These are phyloP conservation scores for Furcasterigmium furcatum DNA, from an alignment of 2,329 filamentous ascomycete species.

Conservation along the genomic window DNA sequence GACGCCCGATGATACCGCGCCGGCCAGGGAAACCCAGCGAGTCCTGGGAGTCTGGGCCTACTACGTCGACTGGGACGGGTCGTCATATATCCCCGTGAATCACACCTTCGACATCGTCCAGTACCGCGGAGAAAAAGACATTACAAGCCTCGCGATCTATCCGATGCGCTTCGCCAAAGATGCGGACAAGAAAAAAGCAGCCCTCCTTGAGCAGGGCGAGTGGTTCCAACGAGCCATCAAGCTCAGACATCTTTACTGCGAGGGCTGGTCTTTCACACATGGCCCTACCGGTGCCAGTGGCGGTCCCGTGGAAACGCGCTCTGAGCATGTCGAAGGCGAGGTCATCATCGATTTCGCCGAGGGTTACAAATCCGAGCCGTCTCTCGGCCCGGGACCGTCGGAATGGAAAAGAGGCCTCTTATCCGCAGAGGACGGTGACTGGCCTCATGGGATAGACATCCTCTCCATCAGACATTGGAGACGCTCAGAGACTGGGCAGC, in stretches of 20 bases:
- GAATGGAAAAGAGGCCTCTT: neutral
- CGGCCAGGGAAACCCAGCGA: neutral
- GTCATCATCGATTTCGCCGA: slow-evolving; percentile 20
- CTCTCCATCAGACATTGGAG: no score
- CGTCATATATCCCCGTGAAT: neutral
- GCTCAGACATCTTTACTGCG: slow-evolving; percentile 5
- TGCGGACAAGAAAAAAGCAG: neutral
- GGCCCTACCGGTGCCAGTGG: neutral
- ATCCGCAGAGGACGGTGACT: neutral
- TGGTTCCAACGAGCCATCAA: slow-evolving; percentile 3
- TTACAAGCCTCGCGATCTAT: slow-evolving; percentile 8
- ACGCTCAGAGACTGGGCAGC: no score
- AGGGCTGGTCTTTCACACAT: slow-evolving; percentile 8
- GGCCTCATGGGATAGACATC: neutral
- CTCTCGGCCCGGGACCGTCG: slow-evolving; percentile 8
- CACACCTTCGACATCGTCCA: neutral
- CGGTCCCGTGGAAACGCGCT: neutral
- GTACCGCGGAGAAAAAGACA: slow-evolving; percentile 7
- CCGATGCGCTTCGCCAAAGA: slow-evolving; percentile 10
- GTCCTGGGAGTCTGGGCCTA: slow-evolving; percentile 1
- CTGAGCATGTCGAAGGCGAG: slow-evolving; percentile 17
- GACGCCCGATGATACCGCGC: no score
- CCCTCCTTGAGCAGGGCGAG: slow-evolving; percentile 1
- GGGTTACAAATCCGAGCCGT: slow-evolving; percentile 7
- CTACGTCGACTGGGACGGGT: slow-evolving; percentile 6